phyloP scores from a whole-genome alignment of 2,329 filamentous ascomycete genomes.

The Parastagonospora avenae region DNA sequence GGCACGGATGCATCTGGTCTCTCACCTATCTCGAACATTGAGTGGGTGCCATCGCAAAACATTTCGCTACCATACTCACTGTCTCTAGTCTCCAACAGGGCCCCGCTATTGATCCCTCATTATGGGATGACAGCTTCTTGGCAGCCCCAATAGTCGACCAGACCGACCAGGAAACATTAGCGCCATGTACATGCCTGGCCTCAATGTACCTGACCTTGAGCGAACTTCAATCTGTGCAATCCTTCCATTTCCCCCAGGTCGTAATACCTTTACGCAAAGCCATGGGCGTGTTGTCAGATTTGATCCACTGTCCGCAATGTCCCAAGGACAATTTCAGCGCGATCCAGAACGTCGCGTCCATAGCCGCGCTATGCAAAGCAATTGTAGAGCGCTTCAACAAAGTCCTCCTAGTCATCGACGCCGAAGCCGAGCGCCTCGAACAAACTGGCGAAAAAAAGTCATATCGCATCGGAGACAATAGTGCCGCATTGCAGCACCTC shows the following conservation, averaged over 20 bases:
- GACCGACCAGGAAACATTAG: constrained; percentile 2
- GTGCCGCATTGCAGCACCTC: constrained; percentile 44
- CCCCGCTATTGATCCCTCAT: constrained; percentile 29
- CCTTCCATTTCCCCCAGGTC: constrained; percentile 50
- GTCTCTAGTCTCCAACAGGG: constrained; percentile 16
- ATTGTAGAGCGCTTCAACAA: constrained; percentile 51
- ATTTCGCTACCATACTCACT: not conserved
- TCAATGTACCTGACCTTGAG: constrained; percentile 53
- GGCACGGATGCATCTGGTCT: not conserved
- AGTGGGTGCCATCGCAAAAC: constrained; percentile 13
- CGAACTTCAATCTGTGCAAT: constrained; percentile 47
- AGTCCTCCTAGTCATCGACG: constrained; percentile 48
- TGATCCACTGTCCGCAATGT: constrained; percentile 51
- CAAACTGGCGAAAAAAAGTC: constrained; percentile 43
- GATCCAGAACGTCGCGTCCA: constrained; percentile 52
- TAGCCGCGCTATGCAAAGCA: constrained; percentile 50
- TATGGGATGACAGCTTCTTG: constrained; percentile 24
- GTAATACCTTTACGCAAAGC: constrained; percentile 50
- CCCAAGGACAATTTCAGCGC: constrained; percentile 49
- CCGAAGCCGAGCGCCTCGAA: constrained; percentile 44
- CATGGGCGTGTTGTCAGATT: constrained; percentile 45
- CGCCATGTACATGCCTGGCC: constrained; percentile 52
- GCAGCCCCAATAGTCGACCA: not conserved
- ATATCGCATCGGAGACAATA: constrained; percentile 53
- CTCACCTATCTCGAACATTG: constrained; percentile 7